Evolutionary conservation across 2,329 filamentous ascomycete species (phyloP).

Genomic region (Aspergillus melleus): DNA sequence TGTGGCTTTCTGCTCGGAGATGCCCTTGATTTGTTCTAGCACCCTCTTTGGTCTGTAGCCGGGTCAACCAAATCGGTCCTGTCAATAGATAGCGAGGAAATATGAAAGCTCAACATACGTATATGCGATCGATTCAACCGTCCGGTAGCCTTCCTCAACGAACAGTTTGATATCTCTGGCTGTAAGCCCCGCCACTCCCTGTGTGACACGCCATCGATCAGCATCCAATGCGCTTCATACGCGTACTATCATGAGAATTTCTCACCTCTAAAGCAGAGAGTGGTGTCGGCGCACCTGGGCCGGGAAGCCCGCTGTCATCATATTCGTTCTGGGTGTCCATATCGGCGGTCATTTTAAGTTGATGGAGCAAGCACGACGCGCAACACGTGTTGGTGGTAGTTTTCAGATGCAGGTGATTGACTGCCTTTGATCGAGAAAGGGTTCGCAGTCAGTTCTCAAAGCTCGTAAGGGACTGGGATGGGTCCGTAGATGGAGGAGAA

Average conservation of each 20-base stretch:
- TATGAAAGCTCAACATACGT: constrained; percentile 56
- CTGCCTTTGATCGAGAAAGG: neutral
- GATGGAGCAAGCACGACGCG: neutral
- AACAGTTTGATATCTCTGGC: constrained; percentile 93
- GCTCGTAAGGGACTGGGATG: neutral
- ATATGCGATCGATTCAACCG: constrained; percentile 93
- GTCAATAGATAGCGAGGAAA: neutral
- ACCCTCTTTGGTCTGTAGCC: constrained; percentile 62
- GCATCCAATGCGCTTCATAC: neutral
- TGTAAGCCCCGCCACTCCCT: constrained; percentile 89
- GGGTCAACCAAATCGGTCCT: neutral
- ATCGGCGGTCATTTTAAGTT: constrained; percentile 45
- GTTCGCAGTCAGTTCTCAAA: neutral
- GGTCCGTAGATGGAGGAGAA: neutral
- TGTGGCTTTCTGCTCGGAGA: constrained; percentile 92
- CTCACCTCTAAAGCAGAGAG: constrained; percentile 80
- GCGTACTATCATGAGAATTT: neutral
- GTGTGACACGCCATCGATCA: neutral
- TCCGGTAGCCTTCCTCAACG: constrained; percentile 89
- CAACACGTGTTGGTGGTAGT: neutral
- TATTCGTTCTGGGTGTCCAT: constrained; percentile 69
- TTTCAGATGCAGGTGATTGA: neutral
- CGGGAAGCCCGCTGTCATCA: constrained; percentile 73
- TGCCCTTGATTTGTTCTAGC: constrained; percentile 94
- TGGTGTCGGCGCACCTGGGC: constrained; percentile 91